Evolutionary conservation across 1,284 basidiomycete genomes (phyloP), one percentile per base, ranked within the genome.

Genomic region (Rhodotorula sp.): DNA sequence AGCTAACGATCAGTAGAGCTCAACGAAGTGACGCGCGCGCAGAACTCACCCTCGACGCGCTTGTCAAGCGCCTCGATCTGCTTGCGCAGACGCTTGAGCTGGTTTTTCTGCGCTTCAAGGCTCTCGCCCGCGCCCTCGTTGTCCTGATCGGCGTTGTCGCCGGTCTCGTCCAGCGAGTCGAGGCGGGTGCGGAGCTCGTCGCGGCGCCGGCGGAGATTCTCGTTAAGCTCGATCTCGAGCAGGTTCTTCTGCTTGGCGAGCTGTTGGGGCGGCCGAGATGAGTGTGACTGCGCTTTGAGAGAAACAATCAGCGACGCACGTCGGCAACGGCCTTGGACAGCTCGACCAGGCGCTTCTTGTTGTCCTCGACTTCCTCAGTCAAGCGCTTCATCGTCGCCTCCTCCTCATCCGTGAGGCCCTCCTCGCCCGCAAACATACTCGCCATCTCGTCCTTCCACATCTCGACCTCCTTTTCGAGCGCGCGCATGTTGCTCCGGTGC

Each of bases 141-240:
- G 0, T 88, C 87, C 8, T 48, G 34, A 49, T 65, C 46, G 25
- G 48, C 8, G 86, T 88, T 1, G 85, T 74, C 2, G 77, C 44
- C 74, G 34, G 74, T 84, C 64, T 88, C 89, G 60, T 86, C 90
- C 25, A 91, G 83, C 61, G 86, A 83, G 74, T 97, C 94, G 21
- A 98, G 83, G 79, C 91, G 91, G 53, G 84, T 82, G 54, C 88
- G 87, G 4, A 97, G 80, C 78, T 95, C 93, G 66, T 93, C 89
- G 53, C 88, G 85, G 21, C 90, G 86, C 7, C 94, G 87, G 25
- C 88, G 86, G 23, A 98, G 85, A 75, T 89, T 90, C 80, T 99
- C 96, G 74, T 91, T 92, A 48, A 99, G 85, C 81, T 99, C 96
- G 64, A 98, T 95, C 81, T 97, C 92, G 34, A 97, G 83, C 19